phyloP scores from a whole-genome alignment of 2,329 filamentous ascomycete genomes.

The Monosporascus sp. region DNA sequence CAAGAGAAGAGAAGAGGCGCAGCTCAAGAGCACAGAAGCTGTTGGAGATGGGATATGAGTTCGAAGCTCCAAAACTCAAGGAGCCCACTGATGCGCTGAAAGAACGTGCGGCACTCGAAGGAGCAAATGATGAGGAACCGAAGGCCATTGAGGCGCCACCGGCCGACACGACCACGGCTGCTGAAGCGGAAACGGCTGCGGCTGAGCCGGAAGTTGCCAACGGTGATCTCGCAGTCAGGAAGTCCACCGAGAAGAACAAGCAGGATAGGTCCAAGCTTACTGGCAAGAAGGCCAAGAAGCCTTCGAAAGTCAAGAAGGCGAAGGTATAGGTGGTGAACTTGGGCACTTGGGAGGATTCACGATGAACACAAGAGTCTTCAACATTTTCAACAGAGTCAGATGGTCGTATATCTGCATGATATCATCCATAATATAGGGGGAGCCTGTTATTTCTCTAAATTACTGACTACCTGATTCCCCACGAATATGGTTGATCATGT shows the following conservation, averaged over 20 bases:
- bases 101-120: conserved; percentile 30
- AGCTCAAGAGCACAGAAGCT: conserved; percentile 67
- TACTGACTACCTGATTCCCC: background rate
- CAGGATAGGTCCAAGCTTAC: conserved; percentile 15
- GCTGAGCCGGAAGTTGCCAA: conserved; percentile 17
- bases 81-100: conserved; percentile 36
- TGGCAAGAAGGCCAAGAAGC: conserved; percentile 27
- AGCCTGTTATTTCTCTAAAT: background rate
- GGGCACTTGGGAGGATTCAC: background rate
- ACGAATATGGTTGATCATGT: conserved; percentile 34
- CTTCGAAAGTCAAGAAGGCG: conserved; percentile 33
- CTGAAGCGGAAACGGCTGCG: conserved; percentile 20
- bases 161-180: conserved; percentile 22
- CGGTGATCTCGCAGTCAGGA: conserved; percentile 21
- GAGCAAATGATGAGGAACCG: conserved; percentile 28
- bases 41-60: conserved; percentile 78
- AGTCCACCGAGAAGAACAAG: conserved; percentile 28
- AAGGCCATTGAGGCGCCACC: conserved; percentile 36
- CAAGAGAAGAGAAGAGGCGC: conserved; percentile 68
- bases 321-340: conserved; percentile 29
- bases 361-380: background rate
- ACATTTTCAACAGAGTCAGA: background rate
- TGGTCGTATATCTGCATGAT: background rate
- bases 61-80: conserved; percentile 70
- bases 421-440: background rate